These are phyloP conservation scores for Stagonosporopsis chrysanthemi DNA, from an alignment of 2,329 filamentous ascomycete genomes.

Conservation along the genomic window DNA sequence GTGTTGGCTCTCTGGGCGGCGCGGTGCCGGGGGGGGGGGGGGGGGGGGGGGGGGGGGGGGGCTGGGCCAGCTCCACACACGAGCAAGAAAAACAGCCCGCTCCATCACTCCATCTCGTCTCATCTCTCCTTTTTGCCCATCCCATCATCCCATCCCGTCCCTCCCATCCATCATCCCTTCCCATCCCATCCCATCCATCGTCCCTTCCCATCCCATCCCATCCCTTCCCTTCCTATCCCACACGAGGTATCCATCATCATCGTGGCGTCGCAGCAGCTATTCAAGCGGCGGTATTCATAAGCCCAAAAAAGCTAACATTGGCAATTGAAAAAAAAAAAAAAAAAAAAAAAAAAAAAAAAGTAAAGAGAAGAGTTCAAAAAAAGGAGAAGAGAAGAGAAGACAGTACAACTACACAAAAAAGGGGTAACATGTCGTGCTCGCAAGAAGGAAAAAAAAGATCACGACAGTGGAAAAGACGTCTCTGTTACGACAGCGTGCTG, in stretches of 20 bases:
- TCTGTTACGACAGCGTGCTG: slow-evolving; percentile 16
- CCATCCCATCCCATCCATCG: no score
- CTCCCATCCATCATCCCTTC: no score
- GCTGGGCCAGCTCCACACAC: no score
- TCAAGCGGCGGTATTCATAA: slow-evolving; percentile 12
- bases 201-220: no score
- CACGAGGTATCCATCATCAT: slow-evolving; percentile 17
- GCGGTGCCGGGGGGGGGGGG: no score
- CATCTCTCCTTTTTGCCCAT: no score
- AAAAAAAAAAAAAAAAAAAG: no score
- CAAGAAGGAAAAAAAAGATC: slow-evolving; percentile 8
- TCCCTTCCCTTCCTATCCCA: slow-evolving; percentile 1
- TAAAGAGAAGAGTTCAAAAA: no score
- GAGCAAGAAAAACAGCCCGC: not conserved
- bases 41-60: no score
- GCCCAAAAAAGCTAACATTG: not conserved
- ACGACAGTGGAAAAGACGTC: not conserved
- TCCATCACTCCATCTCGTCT: not conserved
- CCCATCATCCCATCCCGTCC: no score
- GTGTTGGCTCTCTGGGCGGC: no score
- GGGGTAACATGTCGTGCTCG: slow-evolving; percentile 1
- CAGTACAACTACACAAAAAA: slow-evolving; percentile 25
- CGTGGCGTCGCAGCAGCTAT: slow-evolving; percentile 9
- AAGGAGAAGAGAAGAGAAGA: slow-evolving; percentile 6
- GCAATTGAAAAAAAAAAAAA: slow-evolving; percentile 1